Evolutionary conservation across 2,329 filamentous ascomycete species (phyloP).

Genomic region (Aureobasidium sp.): DNA sequence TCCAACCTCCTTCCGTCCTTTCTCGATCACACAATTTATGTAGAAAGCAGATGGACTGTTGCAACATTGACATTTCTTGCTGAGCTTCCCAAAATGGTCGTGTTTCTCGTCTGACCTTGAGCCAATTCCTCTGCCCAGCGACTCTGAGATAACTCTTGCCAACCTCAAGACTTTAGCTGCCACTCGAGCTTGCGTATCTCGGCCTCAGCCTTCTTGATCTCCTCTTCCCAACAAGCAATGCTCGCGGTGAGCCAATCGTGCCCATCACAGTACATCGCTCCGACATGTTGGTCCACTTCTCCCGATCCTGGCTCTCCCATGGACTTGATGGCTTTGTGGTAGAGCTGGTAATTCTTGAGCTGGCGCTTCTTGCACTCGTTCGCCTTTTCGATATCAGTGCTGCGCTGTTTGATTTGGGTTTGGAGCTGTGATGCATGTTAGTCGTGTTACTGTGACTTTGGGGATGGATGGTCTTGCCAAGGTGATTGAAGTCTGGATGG

Average conservation of each 20-base stretch:
- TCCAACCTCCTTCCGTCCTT: neutral
- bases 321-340: neutral
- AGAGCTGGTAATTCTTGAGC: neutral
- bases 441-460: neutral
- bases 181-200: conserved; percentile 5
- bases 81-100: neutral
- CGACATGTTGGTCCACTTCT: neutral
- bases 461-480: neutral
- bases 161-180: neutral
- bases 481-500: neutral
- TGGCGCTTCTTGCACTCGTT: neutral
- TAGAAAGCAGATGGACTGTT: neutral
- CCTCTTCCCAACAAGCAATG: neutral
- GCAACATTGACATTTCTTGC: neutral
- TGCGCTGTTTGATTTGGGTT: neutral
- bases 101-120: neutral
- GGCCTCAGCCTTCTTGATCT: neutral
- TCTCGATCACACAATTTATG: neutral
- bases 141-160: neutral
- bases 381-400: neutral
- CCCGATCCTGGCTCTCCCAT: neutral
- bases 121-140: neutral
- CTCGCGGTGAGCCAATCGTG: neutral
- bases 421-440: neutral
- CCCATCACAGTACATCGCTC: neutral